A percentile compares a stretch with the other conserved stretches of the same genome.
phyloP scores from a whole-genome alignment of 768 basidiomycete species.

The Floccularia luteovirens region DNA sequence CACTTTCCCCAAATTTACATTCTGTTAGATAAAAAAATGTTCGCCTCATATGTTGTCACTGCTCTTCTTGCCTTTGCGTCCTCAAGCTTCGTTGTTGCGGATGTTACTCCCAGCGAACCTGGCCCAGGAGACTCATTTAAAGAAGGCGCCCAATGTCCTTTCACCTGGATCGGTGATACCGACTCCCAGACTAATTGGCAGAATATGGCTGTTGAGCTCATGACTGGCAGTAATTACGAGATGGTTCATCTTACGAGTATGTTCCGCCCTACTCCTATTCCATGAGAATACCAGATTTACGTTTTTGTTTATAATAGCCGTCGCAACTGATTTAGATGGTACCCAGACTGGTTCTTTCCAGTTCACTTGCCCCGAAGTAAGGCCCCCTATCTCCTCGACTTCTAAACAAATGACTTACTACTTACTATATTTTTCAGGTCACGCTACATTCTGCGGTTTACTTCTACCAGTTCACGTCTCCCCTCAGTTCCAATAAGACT shows the following conservation, averaged over 20 bases:
- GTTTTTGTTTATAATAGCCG: conserved; percentile 32
- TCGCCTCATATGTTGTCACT: conserved; percentile 26
- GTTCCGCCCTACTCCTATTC: conserved; percentile 13
- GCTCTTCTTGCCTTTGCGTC: conserved; percentile 28
- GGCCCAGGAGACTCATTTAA: conserved; percentile 52
- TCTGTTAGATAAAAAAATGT: conserved; percentile 19
- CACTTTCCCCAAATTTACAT: conserved; percentile 6
- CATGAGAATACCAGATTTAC: background rate
- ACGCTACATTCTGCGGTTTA: conserved; percentile 59
- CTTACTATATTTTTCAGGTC: conserved; percentile 33
- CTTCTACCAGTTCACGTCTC: conserved; percentile 71
- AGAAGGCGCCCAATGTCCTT: conserved; percentile 44
- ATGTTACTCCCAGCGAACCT: conserved; percentile 52
- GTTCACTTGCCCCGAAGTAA: conserved; percentile 62
- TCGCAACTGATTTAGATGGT: conserved; percentile 57
- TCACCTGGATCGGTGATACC: conserved; percentile 53
- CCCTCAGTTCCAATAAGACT: conserved; percentile 25
- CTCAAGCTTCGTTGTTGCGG: conserved; percentile 38
- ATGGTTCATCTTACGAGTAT: conserved; percentile 66
- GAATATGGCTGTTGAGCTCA: conserved; percentile 68
- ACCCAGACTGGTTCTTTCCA: conserved; percentile 40
- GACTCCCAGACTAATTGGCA: conserved; percentile 53
- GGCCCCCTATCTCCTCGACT: conserved; percentile 8
- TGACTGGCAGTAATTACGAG: conserved; percentile 66
- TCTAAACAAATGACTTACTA: background rate